phyloP scores from a whole-genome alignment of 208 protist genomes.

The Crithidia sp. region DNA sequence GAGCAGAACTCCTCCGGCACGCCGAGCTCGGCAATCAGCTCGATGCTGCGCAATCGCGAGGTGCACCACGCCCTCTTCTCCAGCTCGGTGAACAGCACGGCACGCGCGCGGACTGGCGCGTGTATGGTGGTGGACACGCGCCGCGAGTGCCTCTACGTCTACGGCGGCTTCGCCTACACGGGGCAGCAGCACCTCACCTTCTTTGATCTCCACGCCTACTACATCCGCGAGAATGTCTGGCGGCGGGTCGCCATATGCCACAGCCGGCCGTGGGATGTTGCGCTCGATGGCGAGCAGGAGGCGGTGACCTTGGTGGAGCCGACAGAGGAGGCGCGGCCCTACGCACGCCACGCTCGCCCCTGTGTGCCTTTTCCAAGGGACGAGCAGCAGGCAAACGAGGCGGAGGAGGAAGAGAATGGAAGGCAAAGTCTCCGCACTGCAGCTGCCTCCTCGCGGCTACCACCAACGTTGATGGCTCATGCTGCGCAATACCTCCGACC shows the following conservation, averaged over 20 bases:
- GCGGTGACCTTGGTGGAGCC: conserved; percentile 15
- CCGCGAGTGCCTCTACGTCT: conserved; percentile 56
- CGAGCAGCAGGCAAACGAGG: no score
- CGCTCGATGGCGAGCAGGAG: conserved; percentile 25
- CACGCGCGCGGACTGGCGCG: conserved; percentile 55
- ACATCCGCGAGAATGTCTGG: conserved; percentile 56
- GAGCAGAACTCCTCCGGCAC: background rate
- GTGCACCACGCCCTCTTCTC: conserved; percentile 32
- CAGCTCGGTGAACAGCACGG: conserved; percentile 48
- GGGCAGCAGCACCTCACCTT: conserved; percentile 47
- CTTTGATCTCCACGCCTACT: conserved; percentile 63
- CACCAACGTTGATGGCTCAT: conserved; percentile 25
- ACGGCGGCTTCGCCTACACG: conserved; percentile 64
- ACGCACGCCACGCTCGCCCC: conserved; percentile 21
- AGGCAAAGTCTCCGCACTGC: background rate
- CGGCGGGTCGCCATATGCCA: conserved; percentile 37
- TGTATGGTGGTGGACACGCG: conserved; percentile 48
- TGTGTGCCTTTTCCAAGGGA: background rate
- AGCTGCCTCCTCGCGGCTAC: background rate
- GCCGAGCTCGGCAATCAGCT: conserved; percentile 1
- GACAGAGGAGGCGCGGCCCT: conserved; percentile 20
- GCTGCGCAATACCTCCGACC: conserved; percentile 18
- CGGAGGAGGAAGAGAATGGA: no score
- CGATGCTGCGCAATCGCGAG: conserved; percentile 12
- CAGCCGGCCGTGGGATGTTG: conserved; percentile 23